phyloP scores from a whole-genome alignment of 345 rosid genomes.

The Salix koriyanagi region DNA sequence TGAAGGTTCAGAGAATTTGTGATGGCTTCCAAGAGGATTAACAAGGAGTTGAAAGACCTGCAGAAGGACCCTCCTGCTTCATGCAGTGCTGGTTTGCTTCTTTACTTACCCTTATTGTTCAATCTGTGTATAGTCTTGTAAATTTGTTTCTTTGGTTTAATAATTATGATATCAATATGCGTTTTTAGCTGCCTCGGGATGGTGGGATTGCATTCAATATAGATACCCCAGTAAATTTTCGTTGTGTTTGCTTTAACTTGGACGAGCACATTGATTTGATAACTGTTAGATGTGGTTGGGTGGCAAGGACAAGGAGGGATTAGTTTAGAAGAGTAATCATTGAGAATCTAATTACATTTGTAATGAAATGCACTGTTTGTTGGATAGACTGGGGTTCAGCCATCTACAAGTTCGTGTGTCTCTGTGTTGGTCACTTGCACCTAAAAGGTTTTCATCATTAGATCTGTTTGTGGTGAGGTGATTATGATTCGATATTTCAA shows the following conservation, averaged over 20 bases:
- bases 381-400: not conserved
- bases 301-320: not conserved
- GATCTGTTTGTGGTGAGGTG: not conserved
- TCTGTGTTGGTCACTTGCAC: not conserved
- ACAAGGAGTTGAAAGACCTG: conserved; percentile 68
- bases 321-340: not conserved
- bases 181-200: not conserved
- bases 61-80: conserved; percentile 75
- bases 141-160: not conserved
- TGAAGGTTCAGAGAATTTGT: conserved; percentile 4
- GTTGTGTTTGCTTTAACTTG: not conserved
- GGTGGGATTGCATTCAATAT: not conserved
- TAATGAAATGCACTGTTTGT: not conserved
- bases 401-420: not conserved
- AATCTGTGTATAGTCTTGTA: not conserved
- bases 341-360: not conserved
- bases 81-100: conserved; percentile 62
- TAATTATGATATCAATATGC: not conserved
- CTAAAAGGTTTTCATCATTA: not conserved
- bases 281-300: not conserved
- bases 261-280: not conserved
- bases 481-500: not conserved
- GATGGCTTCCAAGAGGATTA: conserved; percentile 66
- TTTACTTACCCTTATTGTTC: not conserved
- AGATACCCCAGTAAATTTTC: not conserved